A percentile compares a stretch with the other conserved stretches of the same genome.
phyloP scores from a whole-genome alignment of 2,329 filamentous ascomycete species.

The Diaporthe sp. region DNA sequence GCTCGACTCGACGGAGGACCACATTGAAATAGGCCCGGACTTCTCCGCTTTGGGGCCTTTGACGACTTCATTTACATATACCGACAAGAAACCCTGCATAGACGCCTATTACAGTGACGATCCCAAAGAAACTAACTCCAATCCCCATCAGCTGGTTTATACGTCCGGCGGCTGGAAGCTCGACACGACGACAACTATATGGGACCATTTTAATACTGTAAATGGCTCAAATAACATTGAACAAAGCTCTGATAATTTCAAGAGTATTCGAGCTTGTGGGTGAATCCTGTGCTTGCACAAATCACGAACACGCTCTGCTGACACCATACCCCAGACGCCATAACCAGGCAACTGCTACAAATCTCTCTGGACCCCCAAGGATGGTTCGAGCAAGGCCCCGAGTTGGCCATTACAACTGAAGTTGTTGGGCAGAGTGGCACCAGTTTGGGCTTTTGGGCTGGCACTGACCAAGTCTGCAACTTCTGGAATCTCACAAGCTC shows the following conservation, averaged over 20 bases:
- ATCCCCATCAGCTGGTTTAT: not conserved
- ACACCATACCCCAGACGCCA: not conserved
- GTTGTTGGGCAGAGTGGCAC: too few species aligned
- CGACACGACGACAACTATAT: not conserved
- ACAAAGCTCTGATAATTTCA: not conserved
- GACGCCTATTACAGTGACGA: too few species aligned
- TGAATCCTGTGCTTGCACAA: accelerated
- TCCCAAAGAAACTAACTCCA: too few species aligned
- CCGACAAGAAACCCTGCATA: not conserved
- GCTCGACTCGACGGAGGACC: not conserved
- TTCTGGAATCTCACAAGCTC: not conserved
- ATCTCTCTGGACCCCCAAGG: not conserved
- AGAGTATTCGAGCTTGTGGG: slow-evolving; percentile 1
- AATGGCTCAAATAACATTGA: not conserved
- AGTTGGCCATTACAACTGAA: not conserved
- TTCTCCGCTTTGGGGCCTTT: not conserved
- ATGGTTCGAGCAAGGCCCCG: too few species aligned
- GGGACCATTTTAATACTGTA: not conserved
- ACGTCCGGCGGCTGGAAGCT: not conserved
- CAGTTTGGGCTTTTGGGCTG: not conserved
- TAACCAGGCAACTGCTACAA: not conserved
- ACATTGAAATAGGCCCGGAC: not conserved
- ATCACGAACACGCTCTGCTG: not conserved
- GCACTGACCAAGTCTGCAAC: accelerated
- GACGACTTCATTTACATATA: not conserved